Evolutionary conservation across 1,139 yeast species (phyloP).

Genomic region (Yamadazyma dendronema): DNA sequence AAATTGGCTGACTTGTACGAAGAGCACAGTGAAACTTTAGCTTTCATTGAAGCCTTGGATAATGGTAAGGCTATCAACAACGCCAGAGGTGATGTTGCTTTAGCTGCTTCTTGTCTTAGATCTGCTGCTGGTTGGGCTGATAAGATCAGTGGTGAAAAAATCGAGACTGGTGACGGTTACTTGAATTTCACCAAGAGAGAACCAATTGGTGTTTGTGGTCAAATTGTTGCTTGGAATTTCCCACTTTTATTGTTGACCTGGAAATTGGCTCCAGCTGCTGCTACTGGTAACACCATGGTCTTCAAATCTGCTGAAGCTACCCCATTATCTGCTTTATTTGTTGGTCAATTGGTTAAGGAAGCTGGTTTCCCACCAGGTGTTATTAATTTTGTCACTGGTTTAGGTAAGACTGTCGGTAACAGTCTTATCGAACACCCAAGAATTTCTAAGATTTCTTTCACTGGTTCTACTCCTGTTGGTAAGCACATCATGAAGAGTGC

Average conservation of each 20-base stretch:
- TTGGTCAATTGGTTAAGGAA: constrained; percentile 58
- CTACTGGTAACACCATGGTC: constrained; percentile 78
- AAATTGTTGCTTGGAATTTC: constrained; percentile 87
- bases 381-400: constrained; percentile 71
- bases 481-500: constrained; percentile 72
- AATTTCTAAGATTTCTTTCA: constrained; percentile 78
- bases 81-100: constrained; percentile 56
- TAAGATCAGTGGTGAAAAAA: constrained; percentile 65
- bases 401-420: constrained; percentile 75
- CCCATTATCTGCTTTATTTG: constrained; percentile 73
- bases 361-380: constrained; percentile 84
- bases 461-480: constrained; percentile 85
- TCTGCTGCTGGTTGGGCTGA: constrained; percentile 88
- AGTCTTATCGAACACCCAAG: constrained; percentile 67
- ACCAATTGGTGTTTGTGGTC: constrained; percentile 81
- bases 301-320: constrained; percentile 83
- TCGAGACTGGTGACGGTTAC: constrained; percentile 60
- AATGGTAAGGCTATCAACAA: constrained; percentile 72
- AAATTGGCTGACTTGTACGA: constrained; percentile 67
- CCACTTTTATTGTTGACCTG: constrained; percentile 82
- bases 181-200: constrained; percentile 60
- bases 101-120: constrained; percentile 59
- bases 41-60: constrained; percentile 73
- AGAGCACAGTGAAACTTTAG: constrained; percentile 54
- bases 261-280: constrained; percentile 84